phyloP scores from a whole-genome alignment of 495 filamentous ascomycete genomes.

The Penicillium ochrochloron region DNA sequence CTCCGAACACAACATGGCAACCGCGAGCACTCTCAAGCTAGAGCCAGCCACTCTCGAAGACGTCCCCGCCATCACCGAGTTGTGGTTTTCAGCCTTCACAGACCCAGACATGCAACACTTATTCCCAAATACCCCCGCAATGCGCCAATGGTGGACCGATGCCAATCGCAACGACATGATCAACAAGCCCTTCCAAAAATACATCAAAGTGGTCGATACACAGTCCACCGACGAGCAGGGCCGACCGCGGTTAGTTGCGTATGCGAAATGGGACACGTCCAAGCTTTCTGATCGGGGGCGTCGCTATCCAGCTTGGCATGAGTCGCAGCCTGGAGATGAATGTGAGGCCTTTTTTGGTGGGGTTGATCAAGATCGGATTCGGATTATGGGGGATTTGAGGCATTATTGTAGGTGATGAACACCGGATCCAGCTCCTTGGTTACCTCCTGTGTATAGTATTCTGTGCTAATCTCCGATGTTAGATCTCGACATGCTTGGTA shows the following conservation, averaged over 20 bases:
- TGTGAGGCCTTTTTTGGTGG: conserved; percentile 25
- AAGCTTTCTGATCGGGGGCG: conserved; percentile 31
- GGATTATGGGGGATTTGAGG: conserved; percentile 34
- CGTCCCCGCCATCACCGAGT: conserved; percentile 23
- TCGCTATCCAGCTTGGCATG: conserved; percentile 35
- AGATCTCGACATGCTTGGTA: conserved; percentile 55
- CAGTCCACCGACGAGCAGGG: conserved; percentile 19
- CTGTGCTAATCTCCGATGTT: neutral
- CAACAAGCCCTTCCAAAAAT: conserved; percentile 31
- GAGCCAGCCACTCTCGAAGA: conserved; percentile 32
- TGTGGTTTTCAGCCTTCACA: conserved; percentile 39
- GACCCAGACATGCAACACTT: conserved; percentile 20
- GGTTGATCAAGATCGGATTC: conserved; percentile 24
- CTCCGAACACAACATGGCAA: conserved; percentile 7
- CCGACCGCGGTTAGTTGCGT: conserved; percentile 29
- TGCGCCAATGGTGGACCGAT: conserved; percentile 32
- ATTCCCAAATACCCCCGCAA: conserved; percentile 33
- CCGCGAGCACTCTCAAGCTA: conserved; percentile 15
- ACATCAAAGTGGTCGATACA: conserved; percentile 36
- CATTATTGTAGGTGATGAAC: conserved; percentile 27
- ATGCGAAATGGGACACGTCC: conserved; percentile 35
- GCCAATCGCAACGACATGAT: conserved; percentile 26
- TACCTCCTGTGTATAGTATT: neutral
- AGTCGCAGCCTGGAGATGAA: conserved; percentile 20
- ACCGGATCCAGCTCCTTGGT: neutral